Percentiles rank a stretch among this genome's conserved stretches.
These are phyloP conservation scores for Pichia nakasei DNA, from an alignment of 805 yeast genomes.

Conservation along the genomic window DNA sequence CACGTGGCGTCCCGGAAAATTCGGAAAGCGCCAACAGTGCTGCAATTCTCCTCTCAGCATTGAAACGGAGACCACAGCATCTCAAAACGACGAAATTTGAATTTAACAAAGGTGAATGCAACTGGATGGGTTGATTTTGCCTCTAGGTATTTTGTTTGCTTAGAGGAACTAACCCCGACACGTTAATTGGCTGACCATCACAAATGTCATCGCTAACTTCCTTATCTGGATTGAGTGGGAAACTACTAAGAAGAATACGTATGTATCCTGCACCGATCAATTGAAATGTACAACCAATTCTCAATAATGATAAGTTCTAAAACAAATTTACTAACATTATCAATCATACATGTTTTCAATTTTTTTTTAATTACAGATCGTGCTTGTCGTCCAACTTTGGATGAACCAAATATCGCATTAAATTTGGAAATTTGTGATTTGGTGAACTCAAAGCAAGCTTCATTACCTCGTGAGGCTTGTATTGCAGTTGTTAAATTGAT, in stretches of 20 bases:
- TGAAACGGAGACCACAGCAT: no score
- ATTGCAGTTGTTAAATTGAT: constrained; percentile 73
- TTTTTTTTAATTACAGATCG: constrained; percentile 30
- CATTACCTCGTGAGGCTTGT: constrained; percentile 87
- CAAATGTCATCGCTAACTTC: constrained; percentile 25
- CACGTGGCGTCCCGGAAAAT: not conserved
- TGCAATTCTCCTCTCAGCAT: no score
- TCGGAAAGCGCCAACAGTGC: no score
- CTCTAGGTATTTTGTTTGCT: no score
- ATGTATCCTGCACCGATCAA: constrained; percentile 12
- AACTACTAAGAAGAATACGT: constrained; percentile 30
- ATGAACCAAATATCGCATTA: constrained; percentile 80
- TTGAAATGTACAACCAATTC: not conserved
- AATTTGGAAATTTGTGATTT: constrained; percentile 91
- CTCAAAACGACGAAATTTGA: not conserved
- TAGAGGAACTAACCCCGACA: no score
- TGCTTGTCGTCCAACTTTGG: constrained; percentile 76
- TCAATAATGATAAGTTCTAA: not conserved
- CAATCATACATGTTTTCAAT: no score
- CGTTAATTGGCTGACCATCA: not conserved
- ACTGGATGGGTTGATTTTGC: no score
- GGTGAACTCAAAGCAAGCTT: constrained; percentile 87
- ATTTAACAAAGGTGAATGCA: not conserved
- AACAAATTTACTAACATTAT: constrained; percentile 7
- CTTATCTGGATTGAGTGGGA: constrained; percentile 29